Evolutionary conservation across 192 early-diverging fungal genomes (phyloP), one percentile per base, ranked within the genome.

Genomic region (Coemansia sp.): DNA sequence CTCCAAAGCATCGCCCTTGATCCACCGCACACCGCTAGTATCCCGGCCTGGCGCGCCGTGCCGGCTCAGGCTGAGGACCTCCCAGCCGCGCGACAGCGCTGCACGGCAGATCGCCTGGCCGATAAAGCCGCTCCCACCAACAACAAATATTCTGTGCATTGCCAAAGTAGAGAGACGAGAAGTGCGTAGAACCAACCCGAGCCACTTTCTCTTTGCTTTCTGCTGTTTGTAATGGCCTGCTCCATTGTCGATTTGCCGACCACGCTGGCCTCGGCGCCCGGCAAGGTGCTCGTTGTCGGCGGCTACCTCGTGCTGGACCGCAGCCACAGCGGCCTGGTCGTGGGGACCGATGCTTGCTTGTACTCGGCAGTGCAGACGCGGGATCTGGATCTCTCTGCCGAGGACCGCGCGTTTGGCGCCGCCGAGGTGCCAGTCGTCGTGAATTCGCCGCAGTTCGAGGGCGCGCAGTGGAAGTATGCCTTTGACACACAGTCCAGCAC

Each of bases 291-390:
- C 5, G 27, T 97, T 0, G 75, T 80, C 0, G 96, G 96, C 17
- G 96, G 96, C 16, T 99, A 99, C 63, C 79, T 99, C 0, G 92
- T 99, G 5, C 78, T 99, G 10, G 90, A 94, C 44, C 84, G 76
- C 20, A 47, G 47, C 17, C 88, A 85, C 64, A 67, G 67, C 16
- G 96, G 94, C 3, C 75, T 96, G 14, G 91, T 96, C 4, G 72
- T 94, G 28, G 90, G 85, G 14, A 86, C 90, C 4, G 77, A 82
- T 36, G 80, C 96, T 7, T 78, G 94, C 19, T 92, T 99, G 48
- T 92, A 88, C 65, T 77, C 85, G 3, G 63, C 81, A 7, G 81
- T 92, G 16, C 63, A 56, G 36, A 51, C 55, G 6, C 54, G 54
- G 38, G 18, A 21, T 2, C 21, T 57, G 14, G 57, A 45, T 13